phyloP scores from a whole-genome alignment of 257 asterid genomes.

The Penstemon davidsonii region DNA sequence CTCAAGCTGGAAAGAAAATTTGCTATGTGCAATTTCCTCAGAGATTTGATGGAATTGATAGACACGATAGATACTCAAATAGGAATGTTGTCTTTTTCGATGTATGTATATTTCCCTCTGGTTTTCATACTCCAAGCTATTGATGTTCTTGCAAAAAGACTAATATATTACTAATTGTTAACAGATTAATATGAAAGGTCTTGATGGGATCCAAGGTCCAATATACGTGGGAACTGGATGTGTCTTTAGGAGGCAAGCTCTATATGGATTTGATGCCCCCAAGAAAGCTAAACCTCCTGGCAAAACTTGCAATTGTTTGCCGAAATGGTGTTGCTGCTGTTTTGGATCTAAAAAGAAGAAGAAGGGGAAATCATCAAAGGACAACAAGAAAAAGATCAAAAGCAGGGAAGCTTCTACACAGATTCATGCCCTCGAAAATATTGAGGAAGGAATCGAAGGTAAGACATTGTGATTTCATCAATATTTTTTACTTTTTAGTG shows the following conservation, averaged over 20 bases:
- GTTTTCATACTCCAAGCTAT: not conserved
- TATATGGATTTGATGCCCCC: constrained; percentile 71
- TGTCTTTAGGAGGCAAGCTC: constrained; percentile 67
- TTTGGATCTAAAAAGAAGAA: constrained; percentile 44
- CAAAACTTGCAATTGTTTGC: constrained; percentile 62
- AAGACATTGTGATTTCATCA: not conserved
- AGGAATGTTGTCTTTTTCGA: constrained; percentile 70
- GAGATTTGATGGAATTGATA: constrained; percentile 67
- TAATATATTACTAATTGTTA: constrained; percentile 10
- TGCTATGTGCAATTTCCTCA: constrained; percentile 81
- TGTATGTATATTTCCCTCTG: constrained; percentile 33
- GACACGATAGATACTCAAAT: constrained; percentile 63
- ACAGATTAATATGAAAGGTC: constrained; percentile 79
- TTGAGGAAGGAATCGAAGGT: constrained; percentile 76
- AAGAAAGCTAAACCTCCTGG: constrained; percentile 53
- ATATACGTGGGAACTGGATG: constrained; percentile 77
- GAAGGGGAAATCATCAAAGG: constrained; percentile 41
- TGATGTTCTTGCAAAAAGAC: constrained; percentile 10
- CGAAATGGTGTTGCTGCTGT: constrained; percentile 56
- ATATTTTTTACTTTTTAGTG: too few relatives aligned
- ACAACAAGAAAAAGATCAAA: constrained; percentile 44
- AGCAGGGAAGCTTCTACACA: constrained; percentile 49
- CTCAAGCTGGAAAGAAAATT: constrained; percentile 62
- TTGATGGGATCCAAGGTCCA: constrained; percentile 81
- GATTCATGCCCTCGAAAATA: constrained; percentile 58